Evolutionary conservation across 192 early-diverging fungal genomes (phyloP).

Genomic region (Chytriomyces sp.): DNA sequence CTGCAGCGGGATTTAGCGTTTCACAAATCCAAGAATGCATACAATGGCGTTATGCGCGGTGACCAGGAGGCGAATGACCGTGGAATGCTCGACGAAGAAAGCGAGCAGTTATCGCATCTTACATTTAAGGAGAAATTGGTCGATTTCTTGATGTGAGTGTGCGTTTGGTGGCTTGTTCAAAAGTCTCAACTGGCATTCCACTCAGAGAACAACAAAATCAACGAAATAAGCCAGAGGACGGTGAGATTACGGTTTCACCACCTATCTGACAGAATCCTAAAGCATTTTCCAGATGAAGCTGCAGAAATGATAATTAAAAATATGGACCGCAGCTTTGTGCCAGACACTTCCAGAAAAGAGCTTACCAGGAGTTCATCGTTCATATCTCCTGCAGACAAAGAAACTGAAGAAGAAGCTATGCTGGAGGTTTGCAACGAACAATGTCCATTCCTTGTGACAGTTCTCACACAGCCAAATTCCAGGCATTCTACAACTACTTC

Average conservation of each 20-base stretch:
- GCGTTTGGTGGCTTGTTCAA: background rate
- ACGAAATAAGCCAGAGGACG: conserved; percentile 26
- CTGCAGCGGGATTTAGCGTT: conserved; percentile 13
- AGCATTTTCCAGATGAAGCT: conserved; percentile 32
- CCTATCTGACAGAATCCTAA: background rate
- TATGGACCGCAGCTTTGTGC: conserved; percentile 36
- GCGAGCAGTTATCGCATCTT: conserved; percentile 17
- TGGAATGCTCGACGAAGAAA: background rate
- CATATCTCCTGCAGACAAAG: conserved; percentile 9
- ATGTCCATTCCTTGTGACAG: background rate
- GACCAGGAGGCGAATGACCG: background rate
- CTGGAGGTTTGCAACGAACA: conserved; percentile 24
- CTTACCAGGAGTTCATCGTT: background rate
- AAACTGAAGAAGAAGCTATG: conserved; percentile 13
- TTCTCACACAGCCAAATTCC: background rate
- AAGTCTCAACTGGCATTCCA: background rate
- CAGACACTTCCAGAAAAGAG: conserved; percentile 26
- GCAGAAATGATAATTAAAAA: conserved; percentile 44
- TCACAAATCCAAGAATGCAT: background rate
- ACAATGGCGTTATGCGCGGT: background rate
- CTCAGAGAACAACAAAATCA: conserved; percentile 52
- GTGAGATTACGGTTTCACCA: conserved; percentile 1
- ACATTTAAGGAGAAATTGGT: conserved; percentile 54
- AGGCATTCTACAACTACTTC: conserved; percentile 63
- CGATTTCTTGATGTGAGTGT: conserved; percentile 52